Conservation (phyloP, 2,329 filamentous ascomycete species). For the Neonectria coccinea region DNA sequence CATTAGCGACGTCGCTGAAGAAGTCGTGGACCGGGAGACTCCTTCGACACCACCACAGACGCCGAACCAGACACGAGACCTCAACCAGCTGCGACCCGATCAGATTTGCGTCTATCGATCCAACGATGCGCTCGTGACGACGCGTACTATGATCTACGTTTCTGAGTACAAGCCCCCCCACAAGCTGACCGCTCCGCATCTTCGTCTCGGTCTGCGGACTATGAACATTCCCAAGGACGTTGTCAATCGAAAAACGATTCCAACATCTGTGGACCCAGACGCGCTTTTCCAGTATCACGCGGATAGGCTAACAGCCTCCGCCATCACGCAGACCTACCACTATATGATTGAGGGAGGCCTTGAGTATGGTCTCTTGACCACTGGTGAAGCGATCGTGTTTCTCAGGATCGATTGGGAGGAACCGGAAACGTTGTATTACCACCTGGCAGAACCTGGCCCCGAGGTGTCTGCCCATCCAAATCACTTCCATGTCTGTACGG, state of each 20-base stretch:
- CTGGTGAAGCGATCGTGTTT: slow-evolving; percentile 16
- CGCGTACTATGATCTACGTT: slow-evolving; percentile 46
- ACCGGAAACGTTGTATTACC: slow-evolving; percentile 13
- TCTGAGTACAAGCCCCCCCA: slow-evolving; percentile 61
- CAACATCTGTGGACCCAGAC: slow-evolving; percentile 42
- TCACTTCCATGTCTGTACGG: slow-evolving; percentile 8
- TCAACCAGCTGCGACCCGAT: slow-evolving; percentile 46
- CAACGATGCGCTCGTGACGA: slow-evolving; percentile 12
- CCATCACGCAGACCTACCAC: slow-evolving; percentile 60
- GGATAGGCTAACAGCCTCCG: slow-evolving; percentile 54
- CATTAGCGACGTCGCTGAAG: slow-evolving; percentile 43
- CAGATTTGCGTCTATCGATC: slow-evolving; percentile 46
- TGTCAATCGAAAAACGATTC: slow-evolving; percentile 23
- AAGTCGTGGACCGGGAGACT: slow-evolving; percentile 41
- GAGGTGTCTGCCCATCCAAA: slow-evolving; percentile 14
- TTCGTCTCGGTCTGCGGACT: slow-evolving; percentile 52
- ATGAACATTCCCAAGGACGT: slow-evolving; percentile 52
- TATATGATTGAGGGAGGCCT: slow-evolving; percentile 62
- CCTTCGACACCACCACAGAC: slow-evolving; percentile 37
- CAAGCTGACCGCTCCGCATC: slow-evolving; percentile 53
- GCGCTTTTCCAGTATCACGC: slow-evolving; percentile 51
- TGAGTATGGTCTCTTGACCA: slow-evolving; percentile 55
- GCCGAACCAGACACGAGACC: slow-evolving; percentile 31
- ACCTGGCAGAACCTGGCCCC: slow-evolving; percentile 16
- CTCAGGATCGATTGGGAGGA: slow-evolving; percentile 27